A percentile compares a stretch with the other conserved stretches of the same genome.
phyloP scores from a whole-genome alignment of 768 basidiomycete species.

The Russula sp. region DNA sequence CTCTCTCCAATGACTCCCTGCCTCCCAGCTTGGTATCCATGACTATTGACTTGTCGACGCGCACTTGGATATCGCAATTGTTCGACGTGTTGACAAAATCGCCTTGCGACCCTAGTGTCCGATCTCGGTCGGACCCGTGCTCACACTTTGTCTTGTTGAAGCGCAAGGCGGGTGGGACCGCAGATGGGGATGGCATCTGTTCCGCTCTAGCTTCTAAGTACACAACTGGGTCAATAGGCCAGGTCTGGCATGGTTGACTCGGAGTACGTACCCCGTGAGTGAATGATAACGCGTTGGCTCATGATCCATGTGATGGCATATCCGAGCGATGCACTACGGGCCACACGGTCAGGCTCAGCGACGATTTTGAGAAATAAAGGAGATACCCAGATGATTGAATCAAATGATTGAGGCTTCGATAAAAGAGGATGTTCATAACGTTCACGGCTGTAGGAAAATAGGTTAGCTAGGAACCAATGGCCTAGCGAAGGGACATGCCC shows the following conservation, averaged over 20 bases:
- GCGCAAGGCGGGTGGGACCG: background rate
- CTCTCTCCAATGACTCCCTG: background rate
- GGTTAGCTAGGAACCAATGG: background rate
- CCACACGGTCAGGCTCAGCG: background rate
- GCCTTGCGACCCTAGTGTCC: background rate
- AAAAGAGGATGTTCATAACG: slow-evolving; percentile 28
- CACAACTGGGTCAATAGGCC: background rate
- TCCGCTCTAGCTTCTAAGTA: slow-evolving; percentile 25
- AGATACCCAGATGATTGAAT: slow-evolving; percentile 25
- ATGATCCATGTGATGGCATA: slow-evolving; percentile 34
- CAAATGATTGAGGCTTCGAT: slow-evolving; percentile 20
- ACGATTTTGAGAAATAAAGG: background rate
- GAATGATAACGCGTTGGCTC: slow-evolving; percentile 34
- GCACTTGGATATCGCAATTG: slow-evolving; percentile 23
- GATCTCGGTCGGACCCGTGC: background rate
- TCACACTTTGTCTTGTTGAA: background rate
- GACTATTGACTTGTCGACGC: slow-evolving; percentile 11
- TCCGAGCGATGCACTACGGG: slow-evolving; percentile 30
- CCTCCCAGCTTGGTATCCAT: background rate
- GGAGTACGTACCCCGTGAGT: slow-evolving; percentile 30
- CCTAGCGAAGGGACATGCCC: slow-evolving; percentile 25
- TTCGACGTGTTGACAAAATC: background rate
- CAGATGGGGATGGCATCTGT: background rate
- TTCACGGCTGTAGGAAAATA: slow-evolving; percentile 24
- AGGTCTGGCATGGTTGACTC: background rate